Percentiles rank a stretch among this genome's conserved stretches.
Evolutionary conservation across 2,329 filamentous ascomycete genomes (phyloP).

Genomic region (Immersiporthe knoxdaviesiana): DNA sequence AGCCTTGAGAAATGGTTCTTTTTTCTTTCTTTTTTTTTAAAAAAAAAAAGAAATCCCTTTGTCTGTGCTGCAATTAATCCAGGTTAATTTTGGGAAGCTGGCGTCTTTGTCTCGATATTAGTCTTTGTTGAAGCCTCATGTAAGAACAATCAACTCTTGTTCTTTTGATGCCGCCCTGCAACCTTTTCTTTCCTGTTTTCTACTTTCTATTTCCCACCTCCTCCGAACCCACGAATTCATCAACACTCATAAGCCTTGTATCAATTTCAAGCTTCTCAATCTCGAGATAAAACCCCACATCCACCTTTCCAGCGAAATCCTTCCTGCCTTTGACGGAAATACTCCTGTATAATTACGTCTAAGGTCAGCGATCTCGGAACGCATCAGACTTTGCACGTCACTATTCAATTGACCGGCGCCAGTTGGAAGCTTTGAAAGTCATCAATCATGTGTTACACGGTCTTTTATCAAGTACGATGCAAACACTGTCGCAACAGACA

Average conservation of each 20-base stretch:
- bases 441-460: conserved; percentile 17
- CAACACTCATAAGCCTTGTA: no score
- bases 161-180: background rate
- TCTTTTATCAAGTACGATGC: conserved; percentile 22
- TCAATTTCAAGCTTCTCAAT: background rate
- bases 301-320: background rate
- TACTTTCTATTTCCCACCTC: no score
- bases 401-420: background rate
- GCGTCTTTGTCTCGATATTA: background rate
- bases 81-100: no score
- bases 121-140: background rate
- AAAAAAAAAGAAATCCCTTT: background rate
- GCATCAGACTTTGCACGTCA: background rate
- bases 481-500: conserved; percentile 15
- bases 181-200: no score
- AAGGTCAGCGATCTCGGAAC: no score
- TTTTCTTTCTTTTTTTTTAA: no score
- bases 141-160: background rate
- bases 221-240: no score
- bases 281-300: background rate
- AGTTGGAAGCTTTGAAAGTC: no score
- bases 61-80: background rate
- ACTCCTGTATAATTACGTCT: no score
- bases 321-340: background rate
- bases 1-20: background rate